These are phyloP conservation scores for Phaeosphaeria sp. DNA, from an alignment of 2,329 filamentous ascomycete genomes.

Conservation along the genomic window DNA sequence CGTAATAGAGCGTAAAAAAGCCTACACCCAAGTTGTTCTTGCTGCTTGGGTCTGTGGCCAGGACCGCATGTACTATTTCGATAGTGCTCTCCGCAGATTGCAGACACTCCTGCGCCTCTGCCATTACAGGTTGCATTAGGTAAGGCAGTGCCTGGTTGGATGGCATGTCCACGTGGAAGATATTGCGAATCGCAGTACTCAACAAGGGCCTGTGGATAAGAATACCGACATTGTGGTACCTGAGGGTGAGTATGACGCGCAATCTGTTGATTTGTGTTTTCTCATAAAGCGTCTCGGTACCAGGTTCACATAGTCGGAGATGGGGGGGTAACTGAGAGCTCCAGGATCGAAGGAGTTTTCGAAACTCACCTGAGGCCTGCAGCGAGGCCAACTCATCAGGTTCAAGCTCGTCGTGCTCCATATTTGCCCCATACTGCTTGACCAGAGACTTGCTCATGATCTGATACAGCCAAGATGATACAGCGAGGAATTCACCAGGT, in stretches of 20 bases:
- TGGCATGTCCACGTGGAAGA: not conserved
- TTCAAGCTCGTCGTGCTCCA: not conserved
- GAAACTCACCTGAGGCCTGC: not conserved
- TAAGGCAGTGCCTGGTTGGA: not conserved
- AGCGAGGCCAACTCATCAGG: not conserved
- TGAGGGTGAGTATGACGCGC: not conserved
- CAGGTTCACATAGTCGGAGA: not conserved
- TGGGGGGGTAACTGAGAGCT: not conserved
- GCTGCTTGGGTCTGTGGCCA: not conserved
- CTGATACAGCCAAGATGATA: slow-evolving; percentile 5
- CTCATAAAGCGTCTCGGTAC: not conserved
- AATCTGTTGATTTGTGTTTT: not conserved
- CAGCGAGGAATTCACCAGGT: slow-evolving; percentile 7
- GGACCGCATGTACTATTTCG: not conserved
- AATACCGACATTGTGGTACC: not conserved
- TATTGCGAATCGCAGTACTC: not conserved
- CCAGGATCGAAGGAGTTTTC: not conserved
- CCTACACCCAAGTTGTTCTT: not conserved
- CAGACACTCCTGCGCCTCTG: not conserved
- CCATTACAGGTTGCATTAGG: not conserved
- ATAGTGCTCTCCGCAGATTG: not conserved
- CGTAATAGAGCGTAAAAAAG: not conserved
- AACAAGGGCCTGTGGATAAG: not conserved
- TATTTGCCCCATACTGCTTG: not conserved
- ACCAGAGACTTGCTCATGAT: not conserved